Percentiles rank a stretch among this genome's conserved stretches.
Conservation (phyloP, 129 eudicot genomes). For the carrot (Daucus carota) region DH1_v3.0 NC_030384.2:48826501-48827000, state of each 20-base stretch:
- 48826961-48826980: slow-evolving; percentile 28
- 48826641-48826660: slow-evolving; percentile 34
- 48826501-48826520: slow-evolving; percentile 47
- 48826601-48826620: slow-evolving; percentile 92
- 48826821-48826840: neutral
- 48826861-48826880: slow-evolving; percentile 35
- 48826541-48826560: slow-evolving; percentile 67
- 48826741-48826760: slow-evolving; percentile 23
- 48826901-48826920: slow-evolving; percentile 12
- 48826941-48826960: slow-evolving; percentile 12
- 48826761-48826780: slow-evolving; percentile 4
- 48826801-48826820: neutral
- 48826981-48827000: slow-evolving; percentile 83
- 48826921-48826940: slow-evolving; percentile 15
- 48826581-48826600: slow-evolving; percentile 15
- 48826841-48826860: slow-evolving; percentile 13
- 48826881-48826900: slow-evolving; percentile 41
- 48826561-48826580: slow-evolving; percentile 27
- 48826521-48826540: slow-evolving; percentile 51
- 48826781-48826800: slow-evolving; percentile 1
- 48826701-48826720: slow-evolving; percentile 49
- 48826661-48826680: slow-evolving; percentile 55
- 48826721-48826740: slow-evolving; percentile 50
- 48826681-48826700: slow-evolving; percentile 49
- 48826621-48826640: slow-evolving; percentile 36